Percentiles rank a stretch among this genome's conserved stretches.
phyloP scores from a whole-genome alignment of 2,329 filamentous ascomycete species.

The Colletotrichum zoysiae region DNA sequence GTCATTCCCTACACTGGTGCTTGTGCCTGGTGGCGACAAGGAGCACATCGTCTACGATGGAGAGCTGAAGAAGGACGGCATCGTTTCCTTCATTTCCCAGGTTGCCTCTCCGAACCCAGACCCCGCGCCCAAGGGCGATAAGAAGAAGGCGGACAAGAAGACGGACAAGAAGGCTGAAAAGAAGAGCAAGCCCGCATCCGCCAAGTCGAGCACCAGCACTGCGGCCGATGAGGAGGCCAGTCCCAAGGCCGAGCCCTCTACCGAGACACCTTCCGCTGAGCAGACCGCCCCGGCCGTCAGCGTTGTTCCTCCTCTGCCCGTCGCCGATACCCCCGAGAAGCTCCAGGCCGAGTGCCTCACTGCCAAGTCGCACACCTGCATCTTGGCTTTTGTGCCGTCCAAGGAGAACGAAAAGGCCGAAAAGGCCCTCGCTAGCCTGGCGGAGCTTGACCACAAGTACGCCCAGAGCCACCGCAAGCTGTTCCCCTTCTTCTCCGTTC shows the following conservation, averaged over 20 bases:
- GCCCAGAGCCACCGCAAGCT: conserved; percentile 73
- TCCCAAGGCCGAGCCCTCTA: conserved; percentile 53
- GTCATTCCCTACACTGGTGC: conserved; percentile 83
- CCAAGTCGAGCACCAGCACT: conserved; percentile 29
- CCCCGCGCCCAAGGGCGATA: conserved; percentile 67
- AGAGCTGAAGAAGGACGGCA: conserved; percentile 84
- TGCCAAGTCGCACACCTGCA: conserved; percentile 82
- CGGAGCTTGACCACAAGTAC: conserved; percentile 83
- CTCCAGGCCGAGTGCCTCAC: conserved; percentile 80
- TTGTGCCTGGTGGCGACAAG: conserved; percentile 78
- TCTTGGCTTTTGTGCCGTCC: conserved; percentile 78
- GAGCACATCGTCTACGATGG: conserved; percentile 82
- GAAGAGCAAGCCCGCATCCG: conserved; percentile 40
- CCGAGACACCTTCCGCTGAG: conserved; percentile 51
- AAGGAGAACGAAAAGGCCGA: conserved; percentile 62
- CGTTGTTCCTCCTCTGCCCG: conserved; percentile 71
- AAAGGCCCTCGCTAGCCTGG: conserved; percentile 72
- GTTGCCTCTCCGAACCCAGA: conserved; percentile 84
- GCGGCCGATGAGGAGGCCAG: conserved; percentile 42
- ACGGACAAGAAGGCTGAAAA: conserved; percentile 52
- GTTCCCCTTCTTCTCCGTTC: conserved; percentile 87
- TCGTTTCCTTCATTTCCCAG: conserved; percentile 86
- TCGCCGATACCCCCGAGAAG: conserved; percentile 72
- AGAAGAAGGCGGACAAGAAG: conserved; percentile 56
- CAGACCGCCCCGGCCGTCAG: conserved; percentile 42